These are phyloP conservation scores for Pythium insidiosum DNA, from an alignment of 352 stramenopile species.

Conservation along the genomic window DNA sequence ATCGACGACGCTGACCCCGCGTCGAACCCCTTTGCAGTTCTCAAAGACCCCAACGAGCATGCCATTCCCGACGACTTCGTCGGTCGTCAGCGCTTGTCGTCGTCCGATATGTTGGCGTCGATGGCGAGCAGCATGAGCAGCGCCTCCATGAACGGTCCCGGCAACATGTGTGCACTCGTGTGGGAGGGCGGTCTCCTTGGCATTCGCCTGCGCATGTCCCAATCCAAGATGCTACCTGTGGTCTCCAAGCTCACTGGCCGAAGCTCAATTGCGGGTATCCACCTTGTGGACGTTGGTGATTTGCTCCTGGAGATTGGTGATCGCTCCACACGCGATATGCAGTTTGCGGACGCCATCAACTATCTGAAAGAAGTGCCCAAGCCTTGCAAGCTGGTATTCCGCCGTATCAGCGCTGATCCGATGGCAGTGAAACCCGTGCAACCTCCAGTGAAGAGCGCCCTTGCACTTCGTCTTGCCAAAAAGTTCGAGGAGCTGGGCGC, in stretches of 20 bases:
- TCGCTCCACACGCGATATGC: constrained; percentile 63
- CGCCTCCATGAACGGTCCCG: constrained; percentile 39
- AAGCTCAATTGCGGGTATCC: constrained; percentile 80
- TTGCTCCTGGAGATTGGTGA: constrained; percentile 69
- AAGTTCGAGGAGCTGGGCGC: constrained; percentile 74
- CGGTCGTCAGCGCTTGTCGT: constrained; percentile 62
- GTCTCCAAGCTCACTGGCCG: constrained; percentile 83
- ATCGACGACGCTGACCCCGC: constrained; percentile 1
- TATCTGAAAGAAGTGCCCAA: constrained; percentile 77
- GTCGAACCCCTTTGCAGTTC: constrained; percentile 12
- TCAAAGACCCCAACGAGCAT: constrained; percentile 46
- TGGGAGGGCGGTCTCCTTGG: constrained; percentile 80
- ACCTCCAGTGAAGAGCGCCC: constrained; percentile 51
- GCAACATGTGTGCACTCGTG: constrained; percentile 71
- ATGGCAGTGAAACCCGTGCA: constrained; percentile 77
- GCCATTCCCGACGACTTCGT: constrained; percentile 41
- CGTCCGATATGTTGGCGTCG: constrained; percentile 59
- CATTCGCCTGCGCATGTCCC: constrained; percentile 67
- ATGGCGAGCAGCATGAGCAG: constrained; percentile 57
- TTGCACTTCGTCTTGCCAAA: constrained; percentile 59
- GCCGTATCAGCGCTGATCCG: constrained; percentile 51
- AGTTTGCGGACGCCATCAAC: constrained; percentile 77
- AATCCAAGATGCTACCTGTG: constrained; percentile 68
- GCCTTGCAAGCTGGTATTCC: constrained; percentile 72
- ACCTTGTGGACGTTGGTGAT: constrained; percentile 80